These are phyloP conservation scores for Colletotrichum plurivorum DNA, from an alignment of 2,329 filamentous ascomycete genomes.

Conservation along the genomic window DNA sequence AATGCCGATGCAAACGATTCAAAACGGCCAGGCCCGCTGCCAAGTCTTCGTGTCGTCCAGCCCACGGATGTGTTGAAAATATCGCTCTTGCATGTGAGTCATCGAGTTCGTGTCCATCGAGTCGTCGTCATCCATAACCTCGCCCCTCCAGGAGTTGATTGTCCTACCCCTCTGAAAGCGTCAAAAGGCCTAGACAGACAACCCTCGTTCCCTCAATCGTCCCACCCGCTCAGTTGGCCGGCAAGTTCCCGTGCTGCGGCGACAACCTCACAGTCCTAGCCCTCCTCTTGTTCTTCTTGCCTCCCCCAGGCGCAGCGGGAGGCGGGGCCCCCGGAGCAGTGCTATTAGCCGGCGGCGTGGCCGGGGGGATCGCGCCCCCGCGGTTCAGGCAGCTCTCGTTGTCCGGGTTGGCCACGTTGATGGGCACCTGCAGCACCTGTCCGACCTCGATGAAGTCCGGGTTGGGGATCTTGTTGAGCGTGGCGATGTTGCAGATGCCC, in stretches of 20 bases:
- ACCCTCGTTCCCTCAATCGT: no score
- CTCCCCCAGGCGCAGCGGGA: not conserved
- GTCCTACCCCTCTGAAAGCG: not conserved
- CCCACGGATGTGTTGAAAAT: constrained; percentile 9
- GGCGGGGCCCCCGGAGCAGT: not conserved
- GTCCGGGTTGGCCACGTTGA: constrained; percentile 32
- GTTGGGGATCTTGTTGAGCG: constrained; percentile 28
- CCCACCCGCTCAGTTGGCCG: not conserved
- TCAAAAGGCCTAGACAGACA: no score
- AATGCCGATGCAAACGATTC: not conserved
- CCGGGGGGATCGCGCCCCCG: constrained; percentile 22
- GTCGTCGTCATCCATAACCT: not conserved
- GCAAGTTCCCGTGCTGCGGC: not conserved
- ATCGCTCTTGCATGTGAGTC: not conserved
- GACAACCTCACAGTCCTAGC: constrained; percentile 10
- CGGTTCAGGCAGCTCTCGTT: constrained; percentile 31
- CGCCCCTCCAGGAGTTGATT: not conserved
- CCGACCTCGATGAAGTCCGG: constrained; percentile 25
- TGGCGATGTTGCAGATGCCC: constrained; percentile 38
- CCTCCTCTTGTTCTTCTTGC: constrained; percentile 15
- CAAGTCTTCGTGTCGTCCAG: constrained; percentile 28
- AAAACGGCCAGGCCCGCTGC: constrained; percentile 19
- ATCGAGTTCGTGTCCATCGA: not conserved
- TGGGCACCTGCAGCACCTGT: constrained; percentile 16
- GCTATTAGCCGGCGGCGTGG: constrained; percentile 8